Evolutionary conservation across 371 early-diverging fungal genomes (phyloP).

Genomic region (Syncephalis plumigaleata): DNA sequence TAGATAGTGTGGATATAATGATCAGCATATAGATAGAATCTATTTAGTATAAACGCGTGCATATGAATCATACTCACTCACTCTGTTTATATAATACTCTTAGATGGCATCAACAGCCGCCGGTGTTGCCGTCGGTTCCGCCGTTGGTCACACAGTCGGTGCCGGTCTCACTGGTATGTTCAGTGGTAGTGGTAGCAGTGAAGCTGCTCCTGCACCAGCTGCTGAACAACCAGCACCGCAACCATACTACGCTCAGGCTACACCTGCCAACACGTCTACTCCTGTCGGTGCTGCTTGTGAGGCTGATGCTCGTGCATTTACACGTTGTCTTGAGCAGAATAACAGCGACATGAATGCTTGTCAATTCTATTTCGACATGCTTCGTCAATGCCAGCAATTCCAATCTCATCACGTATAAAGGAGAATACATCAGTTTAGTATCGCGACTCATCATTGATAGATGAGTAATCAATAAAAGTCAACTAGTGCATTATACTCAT

Average conservation of each 20-base stretch:
- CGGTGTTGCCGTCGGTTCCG: slow-evolving; percentile 81
- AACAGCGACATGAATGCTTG: slow-evolving; percentile 60
- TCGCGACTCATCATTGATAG: too few relatives aligned
- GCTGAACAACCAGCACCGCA: slow-evolving; percentile 4
- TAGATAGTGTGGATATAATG: too few relatives aligned
- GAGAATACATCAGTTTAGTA: too few relatives aligned
- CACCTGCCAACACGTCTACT: slow-evolving; percentile 19
- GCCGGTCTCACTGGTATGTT: slow-evolving; percentile 55
- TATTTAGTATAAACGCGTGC: too few relatives aligned
- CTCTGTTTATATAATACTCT: too few relatives aligned
- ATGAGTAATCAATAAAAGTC: too few relatives aligned
- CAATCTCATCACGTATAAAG: slow-evolving; percentile 14
- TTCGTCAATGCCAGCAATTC: slow-evolving; percentile 71
- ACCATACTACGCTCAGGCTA: slow-evolving; percentile 16
- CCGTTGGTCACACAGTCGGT: slow-evolving; percentile 55
- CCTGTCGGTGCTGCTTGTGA: slow-evolving; percentile 37
- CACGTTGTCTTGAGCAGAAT: slow-evolving; percentile 66
- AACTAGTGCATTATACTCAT: too few relatives aligned
- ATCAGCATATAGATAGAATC: too few relatives aligned
- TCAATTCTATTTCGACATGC: slow-evolving; percentile 73
- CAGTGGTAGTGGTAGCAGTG: slow-evolving; percentile 30
- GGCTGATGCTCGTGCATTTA: slow-evolving; percentile 69
- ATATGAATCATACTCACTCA: too few relatives aligned
- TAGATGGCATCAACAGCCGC: slow-evolving; percentile 84
- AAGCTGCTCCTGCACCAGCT: slow-evolving; percentile 9